Evolutionary conservation across 2,329 filamentous ascomycete species (phyloP).

Genomic region (Penicillium sp.): DNA sequence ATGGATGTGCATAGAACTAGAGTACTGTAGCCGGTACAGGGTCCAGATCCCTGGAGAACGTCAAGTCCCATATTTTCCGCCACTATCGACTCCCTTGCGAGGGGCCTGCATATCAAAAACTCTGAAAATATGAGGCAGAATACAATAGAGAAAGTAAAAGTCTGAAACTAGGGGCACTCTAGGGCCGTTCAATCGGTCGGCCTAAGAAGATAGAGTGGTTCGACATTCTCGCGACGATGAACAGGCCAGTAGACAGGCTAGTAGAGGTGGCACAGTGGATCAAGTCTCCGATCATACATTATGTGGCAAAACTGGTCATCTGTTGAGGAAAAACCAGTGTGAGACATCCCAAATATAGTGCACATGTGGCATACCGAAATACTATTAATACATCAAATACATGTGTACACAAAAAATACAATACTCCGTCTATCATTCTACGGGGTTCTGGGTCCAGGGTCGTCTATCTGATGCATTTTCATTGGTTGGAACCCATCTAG

Average conservation of each 20-base stretch:
- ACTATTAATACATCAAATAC: conserved; percentile 1
- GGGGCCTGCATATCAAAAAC: conserved; percentile 2
- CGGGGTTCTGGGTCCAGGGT: not conserved
- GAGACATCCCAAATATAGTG: conserved; percentile 11
- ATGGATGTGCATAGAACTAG: not conserved
- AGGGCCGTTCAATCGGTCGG: not conserved
- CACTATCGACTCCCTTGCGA: conserved; percentile 4
- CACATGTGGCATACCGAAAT: not conserved
- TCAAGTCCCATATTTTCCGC: not conserved
- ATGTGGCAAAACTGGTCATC: conserved; percentile 7
- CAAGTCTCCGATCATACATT: not conserved
- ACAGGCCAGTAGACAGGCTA: not conserved
- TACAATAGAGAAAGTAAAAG: not conserved
- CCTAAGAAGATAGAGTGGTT: not conserved
- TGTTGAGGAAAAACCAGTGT: not conserved
- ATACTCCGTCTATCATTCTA: conserved; percentile 3
- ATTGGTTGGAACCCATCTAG: not conserved
- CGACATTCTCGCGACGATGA: not conserved
- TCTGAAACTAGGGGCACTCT: conserved; percentile 6
- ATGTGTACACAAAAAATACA: not conserved
- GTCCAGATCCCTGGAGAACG: not conserved
- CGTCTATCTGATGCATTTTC: not conserved
- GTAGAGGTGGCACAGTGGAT: conserved; percentile 2
- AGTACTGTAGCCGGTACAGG: not conserved
- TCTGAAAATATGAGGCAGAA: not conserved